Conservation (phyloP, 1,139 yeast species). For the Scheffersomyces cryptocercus region DNA sequence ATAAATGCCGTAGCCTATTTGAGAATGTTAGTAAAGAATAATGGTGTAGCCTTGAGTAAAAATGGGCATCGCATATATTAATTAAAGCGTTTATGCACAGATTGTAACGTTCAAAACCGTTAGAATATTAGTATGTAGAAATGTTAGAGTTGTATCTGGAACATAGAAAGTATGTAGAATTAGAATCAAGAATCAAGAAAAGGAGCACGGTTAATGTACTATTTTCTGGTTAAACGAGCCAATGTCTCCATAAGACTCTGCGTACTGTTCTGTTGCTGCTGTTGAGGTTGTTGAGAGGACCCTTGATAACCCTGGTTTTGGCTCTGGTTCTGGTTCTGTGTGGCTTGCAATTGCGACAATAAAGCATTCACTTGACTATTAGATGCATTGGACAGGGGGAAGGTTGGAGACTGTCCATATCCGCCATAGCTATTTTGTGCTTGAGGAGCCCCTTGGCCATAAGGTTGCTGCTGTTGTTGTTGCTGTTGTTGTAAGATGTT, state of each 20-base stretch:
- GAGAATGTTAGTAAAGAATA: too few relatives aligned
- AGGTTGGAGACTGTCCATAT: slow-evolving; percentile 7
- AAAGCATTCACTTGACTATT: slow-evolving; percentile 28
- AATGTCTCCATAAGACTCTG: slow-evolving; percentile 40
- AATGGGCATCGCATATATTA: too few relatives aligned
- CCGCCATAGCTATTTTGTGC: slow-evolving; percentile 3
- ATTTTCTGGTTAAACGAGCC: slow-evolving; percentile 29
- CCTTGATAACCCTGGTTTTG: slow-evolving; percentile 1
- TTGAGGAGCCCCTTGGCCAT: slow-evolving; percentile 9
- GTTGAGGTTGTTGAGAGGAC: slow-evolving; percentile 12
- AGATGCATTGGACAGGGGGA: slow-evolving; percentile 12
- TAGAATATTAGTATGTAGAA: too few relatives aligned
- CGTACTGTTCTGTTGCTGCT: slow-evolving; percentile 6
- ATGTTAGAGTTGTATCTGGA: too few relatives aligned
- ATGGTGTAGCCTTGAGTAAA: too few relatives aligned
- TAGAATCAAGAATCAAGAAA: not conserved
- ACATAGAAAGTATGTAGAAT: too few relatives aligned
- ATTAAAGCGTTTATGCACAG: too few relatives aligned
- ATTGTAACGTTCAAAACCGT: too few relatives aligned
- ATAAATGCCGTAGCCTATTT: too few relatives aligned
- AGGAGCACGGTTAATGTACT: slow-evolving; percentile 1
- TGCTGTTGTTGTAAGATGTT: slow-evolving; percentile 16
- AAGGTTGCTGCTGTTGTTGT: slow-evolving; percentile 7
- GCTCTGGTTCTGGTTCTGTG: slow-evolving; percentile 1
- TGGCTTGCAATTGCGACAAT: slow-evolving; percentile 29